phyloP scores from a whole-genome alignment of 2,329 filamentous ascomycete species.

The Ilyonectria destructans region DNA sequence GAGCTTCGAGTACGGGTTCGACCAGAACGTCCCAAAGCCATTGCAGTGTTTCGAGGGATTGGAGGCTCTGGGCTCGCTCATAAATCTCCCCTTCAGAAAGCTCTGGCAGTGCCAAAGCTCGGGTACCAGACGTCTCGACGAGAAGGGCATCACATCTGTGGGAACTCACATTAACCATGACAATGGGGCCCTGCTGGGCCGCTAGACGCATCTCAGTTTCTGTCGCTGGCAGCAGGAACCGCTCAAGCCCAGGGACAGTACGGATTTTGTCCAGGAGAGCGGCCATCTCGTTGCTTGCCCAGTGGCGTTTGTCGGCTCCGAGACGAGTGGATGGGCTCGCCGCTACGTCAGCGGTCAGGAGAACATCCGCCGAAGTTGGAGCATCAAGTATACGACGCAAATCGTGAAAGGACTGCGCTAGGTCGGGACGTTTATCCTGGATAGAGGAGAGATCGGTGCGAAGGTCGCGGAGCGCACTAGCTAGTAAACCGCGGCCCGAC shows the following conservation, averaged over 20 bases:
- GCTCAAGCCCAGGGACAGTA: not conserved
- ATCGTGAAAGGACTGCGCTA: slow-evolving; percentile 6
- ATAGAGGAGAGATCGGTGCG: slow-evolving; percentile 3
- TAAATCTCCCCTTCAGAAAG: slow-evolving; percentile 2
- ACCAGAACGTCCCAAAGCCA: slow-evolving; percentile 16
- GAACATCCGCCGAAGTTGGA: slow-evolving; percentile 2
- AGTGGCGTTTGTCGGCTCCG: not conserved
- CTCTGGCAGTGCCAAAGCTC: not conserved
- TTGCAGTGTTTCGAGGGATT: slow-evolving; percentile 5
- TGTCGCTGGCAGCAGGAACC: slow-evolving; percentile 4
- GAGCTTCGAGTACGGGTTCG: not conserved
- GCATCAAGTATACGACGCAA: not conserved
- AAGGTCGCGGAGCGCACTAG: not conserved
- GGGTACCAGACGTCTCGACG: slow-evolving; percentile 1
- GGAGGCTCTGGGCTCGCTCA: not conserved
- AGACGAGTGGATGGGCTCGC: not conserved
- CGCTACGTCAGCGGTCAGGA: not conserved
- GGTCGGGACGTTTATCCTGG: not conserved
- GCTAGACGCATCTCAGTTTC: slow-evolving; percentile 1
- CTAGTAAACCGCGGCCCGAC: not conserved
- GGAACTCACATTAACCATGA: slow-evolving; percentile 8
- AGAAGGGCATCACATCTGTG: slow-evolving; percentile 17
- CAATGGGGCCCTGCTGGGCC: slow-evolving; percentile 1
- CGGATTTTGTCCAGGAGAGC: slow-evolving; percentile 6
- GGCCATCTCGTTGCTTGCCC: slow-evolving; percentile 4